These are phyloP conservation scores for Polytolypa hystricis DNA, from an alignment of 2,329 filamentous ascomycete genomes.

Conservation along the genomic window DNA sequence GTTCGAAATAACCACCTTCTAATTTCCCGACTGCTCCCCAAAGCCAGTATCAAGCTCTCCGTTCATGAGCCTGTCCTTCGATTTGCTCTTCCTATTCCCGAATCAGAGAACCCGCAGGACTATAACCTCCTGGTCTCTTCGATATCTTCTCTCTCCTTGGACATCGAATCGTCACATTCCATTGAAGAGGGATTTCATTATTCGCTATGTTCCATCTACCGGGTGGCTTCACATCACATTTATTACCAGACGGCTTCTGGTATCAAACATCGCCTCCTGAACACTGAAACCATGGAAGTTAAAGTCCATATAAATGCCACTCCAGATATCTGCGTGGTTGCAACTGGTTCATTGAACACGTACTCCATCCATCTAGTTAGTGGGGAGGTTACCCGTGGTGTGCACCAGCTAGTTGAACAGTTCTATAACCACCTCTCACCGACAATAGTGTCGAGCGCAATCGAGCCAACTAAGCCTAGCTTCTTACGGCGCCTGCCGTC, in stretches of 20 bases:
- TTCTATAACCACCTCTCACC: slow-evolving; percentile 60
- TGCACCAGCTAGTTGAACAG: slow-evolving; percentile 83
- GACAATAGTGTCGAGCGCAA: slow-evolving; percentile 44
- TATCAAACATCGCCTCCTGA: slow-evolving; percentile 72
- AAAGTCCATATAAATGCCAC: slow-evolving; percentile 76
- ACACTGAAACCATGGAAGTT: slow-evolving; percentile 78
- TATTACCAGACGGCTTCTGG: slow-evolving; percentile 89
- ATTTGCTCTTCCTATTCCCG: slow-evolving; percentile 73
- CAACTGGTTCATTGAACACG: slow-evolving; percentile 69
- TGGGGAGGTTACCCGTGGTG: slow-evolving; percentile 81
- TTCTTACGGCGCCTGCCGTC: slow-evolving; percentile 67
- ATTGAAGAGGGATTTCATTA: slow-evolving; percentile 76
- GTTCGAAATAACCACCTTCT: slow-evolving; percentile 49
- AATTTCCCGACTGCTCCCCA: slow-evolving; percentile 83
- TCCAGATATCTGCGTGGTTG: slow-evolving; percentile 72
- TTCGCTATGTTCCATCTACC: slow-evolving; percentile 67
- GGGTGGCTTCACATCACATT: slow-evolving; percentile 74
- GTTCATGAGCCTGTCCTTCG: slow-evolving; percentile 92
- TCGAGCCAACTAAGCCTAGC: slow-evolving; percentile 46
- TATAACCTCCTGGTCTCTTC: slow-evolving; percentile 94
- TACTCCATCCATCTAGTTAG: slow-evolving; percentile 83
- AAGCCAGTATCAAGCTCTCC: slow-evolving; percentile 88
- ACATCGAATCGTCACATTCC: slow-evolving; percentile 93
- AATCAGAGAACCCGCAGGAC: slow-evolving; percentile 54
- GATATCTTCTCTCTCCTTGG: slow-evolving; percentile 83